Conservation (phyloP, 2,329 filamentous ascomycete species). For the Xylariomycetidae sp. region DNA sequence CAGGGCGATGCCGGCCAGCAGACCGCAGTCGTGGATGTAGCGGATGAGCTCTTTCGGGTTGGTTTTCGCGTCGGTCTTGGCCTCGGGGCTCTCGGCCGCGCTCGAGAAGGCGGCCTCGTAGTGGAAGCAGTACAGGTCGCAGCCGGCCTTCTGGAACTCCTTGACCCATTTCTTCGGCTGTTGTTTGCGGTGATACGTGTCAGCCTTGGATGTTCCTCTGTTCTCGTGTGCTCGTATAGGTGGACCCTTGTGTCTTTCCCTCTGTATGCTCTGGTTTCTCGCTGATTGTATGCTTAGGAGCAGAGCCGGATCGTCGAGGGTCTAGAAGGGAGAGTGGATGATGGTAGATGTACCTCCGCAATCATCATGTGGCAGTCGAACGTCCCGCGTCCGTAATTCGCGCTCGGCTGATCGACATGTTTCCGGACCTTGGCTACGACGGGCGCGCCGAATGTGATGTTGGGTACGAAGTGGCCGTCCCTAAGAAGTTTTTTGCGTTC, state of each 20-base stretch:
- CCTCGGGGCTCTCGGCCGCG: constrained; percentile 73
- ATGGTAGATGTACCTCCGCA: constrained; percentile 60
- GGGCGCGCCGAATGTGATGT: constrained; percentile 93
- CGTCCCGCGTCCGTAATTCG: constrained; percentile 72
- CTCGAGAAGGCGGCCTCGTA: constrained; percentile 93
- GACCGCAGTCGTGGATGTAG: constrained; percentile 82
- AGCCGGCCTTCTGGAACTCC: constrained; percentile 88
- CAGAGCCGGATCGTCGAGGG: too few species aligned
- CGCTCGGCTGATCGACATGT: constrained; percentile 71
- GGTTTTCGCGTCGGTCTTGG: constrained; percentile 63
- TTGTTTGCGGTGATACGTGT: too few species aligned
- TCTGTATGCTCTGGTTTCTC: too few species aligned
- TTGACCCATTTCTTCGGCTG: constrained; percentile 98
- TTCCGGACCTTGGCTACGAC: constrained; percentile 90
- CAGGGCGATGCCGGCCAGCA: constrained; percentile 90
- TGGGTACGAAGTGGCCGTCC: constrained; percentile 98
- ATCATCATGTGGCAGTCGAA: constrained; percentile 99
- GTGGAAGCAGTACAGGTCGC: constrained; percentile 99
- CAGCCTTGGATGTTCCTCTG: too few species aligned
- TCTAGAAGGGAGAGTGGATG: neutral
- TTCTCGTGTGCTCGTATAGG: too few species aligned
- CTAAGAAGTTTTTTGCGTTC: constrained; percentile 37
- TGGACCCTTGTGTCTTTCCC: too few species aligned
- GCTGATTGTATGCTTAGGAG: too few species aligned
- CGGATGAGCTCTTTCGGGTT: constrained; percentile 78